Percentiles rank a stretch among this genome's conserved stretches.
Conservation (phyloP, 345 rosid genomes). For the Populus tremula region DNA sequence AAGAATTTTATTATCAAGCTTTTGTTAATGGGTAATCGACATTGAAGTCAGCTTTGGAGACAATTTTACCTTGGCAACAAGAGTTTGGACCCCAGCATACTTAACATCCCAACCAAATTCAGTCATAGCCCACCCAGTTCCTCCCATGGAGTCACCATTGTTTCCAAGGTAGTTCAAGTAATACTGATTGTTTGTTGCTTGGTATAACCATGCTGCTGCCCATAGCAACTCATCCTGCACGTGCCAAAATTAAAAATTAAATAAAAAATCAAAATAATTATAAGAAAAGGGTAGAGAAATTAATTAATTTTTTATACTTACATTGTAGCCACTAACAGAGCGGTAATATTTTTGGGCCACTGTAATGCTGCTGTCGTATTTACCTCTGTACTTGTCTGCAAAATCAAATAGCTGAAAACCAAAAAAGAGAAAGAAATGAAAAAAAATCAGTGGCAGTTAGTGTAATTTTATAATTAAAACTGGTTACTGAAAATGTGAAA, state of each 20-base stretch:
- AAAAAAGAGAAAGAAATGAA: not conserved
- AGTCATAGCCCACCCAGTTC: conserved; percentile 87
- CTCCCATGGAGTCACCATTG: conserved; percentile 86
- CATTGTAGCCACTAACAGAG: conserved; percentile 92
- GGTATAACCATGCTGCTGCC: conserved; percentile 97
- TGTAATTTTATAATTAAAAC: not conserved
- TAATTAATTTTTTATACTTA: conserved; percentile 17
- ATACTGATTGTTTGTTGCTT: conserved; percentile 68
- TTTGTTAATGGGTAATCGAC: not conserved
- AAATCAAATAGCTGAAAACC: conserved; percentile 76
- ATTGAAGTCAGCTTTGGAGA: not conserved
- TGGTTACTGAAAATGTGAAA: not conserved
- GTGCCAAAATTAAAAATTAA: not conserved
- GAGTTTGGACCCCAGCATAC: conserved; percentile 92
- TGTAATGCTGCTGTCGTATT: conserved; percentile 86
- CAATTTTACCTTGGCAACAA: conserved; percentile 72
- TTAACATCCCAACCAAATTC: conserved; percentile 99
- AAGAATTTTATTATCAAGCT: not conserved
- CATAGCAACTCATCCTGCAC: conserved; percentile 85
- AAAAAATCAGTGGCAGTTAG: conserved; percentile 1
- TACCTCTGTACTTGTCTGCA: conserved; percentile 96
- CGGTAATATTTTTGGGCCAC: conserved; percentile 79
- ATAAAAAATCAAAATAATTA: not conserved
- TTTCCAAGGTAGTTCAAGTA: conserved; percentile 79
- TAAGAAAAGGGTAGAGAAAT: not conserved